Percentiles rank a stretch among this genome's conserved stretches.
phyloP scores from a whole-genome alignment of 495 filamentous ascomycete species.

The Endocarpon pusillum region DNA sequence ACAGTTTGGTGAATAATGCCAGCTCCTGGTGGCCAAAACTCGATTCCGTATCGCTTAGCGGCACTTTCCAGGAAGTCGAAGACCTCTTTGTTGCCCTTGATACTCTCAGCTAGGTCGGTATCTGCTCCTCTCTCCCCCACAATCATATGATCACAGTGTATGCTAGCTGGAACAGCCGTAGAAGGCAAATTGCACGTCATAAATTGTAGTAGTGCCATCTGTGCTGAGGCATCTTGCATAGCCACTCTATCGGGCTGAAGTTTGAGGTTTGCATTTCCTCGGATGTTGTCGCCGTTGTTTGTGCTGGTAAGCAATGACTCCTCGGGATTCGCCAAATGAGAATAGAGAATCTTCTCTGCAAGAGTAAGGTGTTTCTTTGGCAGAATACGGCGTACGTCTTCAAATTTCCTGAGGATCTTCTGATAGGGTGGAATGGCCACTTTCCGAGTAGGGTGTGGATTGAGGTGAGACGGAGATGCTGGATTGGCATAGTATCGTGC shows the following conservation, averaged over 20 bases:
- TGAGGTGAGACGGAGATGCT: not conserved
- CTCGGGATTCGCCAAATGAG: conserved; percentile 74
- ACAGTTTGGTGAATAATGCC: conserved; percentile 98
- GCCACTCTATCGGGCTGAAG: conserved; percentile 95
- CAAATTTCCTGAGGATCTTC: conserved; percentile 39
- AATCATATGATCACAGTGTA: conserved; percentile 99
- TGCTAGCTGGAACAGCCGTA: conserved; percentile 91
- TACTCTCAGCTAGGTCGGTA: conserved; percentile 69
- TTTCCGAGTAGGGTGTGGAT: not conserved
- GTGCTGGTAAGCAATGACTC: conserved; percentile 69
- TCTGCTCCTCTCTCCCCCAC: conserved; percentile 83
- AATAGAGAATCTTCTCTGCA: conserved; percentile 95
- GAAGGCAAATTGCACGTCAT: conserved; percentile 87
- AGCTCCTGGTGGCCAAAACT: conserved; percentile 98
- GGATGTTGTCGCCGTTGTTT: conserved; percentile 60
- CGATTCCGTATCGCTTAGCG: conserved; percentile 89
- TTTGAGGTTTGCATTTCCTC: conserved; percentile 84
- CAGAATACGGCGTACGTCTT: conserved; percentile 54
- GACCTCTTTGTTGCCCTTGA: conserved; percentile 87
- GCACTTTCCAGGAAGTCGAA: conserved; percentile 95
- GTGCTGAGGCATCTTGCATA: conserved; percentile 97
- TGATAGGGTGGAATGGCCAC: conserved; percentile 45
- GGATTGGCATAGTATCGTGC: not conserved
- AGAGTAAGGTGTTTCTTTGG: conserved; percentile 55
- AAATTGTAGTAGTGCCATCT: conserved; percentile 97